Conservation (phyloP, 306 rosid species). For the Trifolium repens region DNA sequence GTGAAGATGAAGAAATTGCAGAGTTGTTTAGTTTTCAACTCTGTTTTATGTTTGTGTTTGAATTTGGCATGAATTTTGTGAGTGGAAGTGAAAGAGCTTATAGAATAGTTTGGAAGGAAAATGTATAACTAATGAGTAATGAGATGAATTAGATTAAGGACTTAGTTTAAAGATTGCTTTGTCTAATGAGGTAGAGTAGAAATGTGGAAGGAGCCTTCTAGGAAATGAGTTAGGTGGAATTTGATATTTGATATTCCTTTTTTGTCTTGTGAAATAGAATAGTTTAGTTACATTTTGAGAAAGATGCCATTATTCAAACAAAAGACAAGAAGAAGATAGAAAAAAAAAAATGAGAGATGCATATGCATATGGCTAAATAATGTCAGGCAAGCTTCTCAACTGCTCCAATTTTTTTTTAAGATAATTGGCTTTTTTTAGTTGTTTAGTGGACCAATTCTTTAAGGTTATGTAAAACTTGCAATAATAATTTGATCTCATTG, state of each 20-base stretch:
- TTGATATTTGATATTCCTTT: constrained; percentile 3
- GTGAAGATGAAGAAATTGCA: constrained; percentile 34
- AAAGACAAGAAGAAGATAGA: constrained; percentile 31
- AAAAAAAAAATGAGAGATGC: not conserved
- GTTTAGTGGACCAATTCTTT: constrained; percentile 22
- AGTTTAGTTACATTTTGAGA: constrained; percentile 18
- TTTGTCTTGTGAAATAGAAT: constrained; percentile 16
- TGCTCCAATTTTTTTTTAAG: not conserved
- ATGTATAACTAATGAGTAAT: not conserved
- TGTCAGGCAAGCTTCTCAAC: constrained; percentile 31
- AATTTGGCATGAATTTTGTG: constrained; percentile 39
- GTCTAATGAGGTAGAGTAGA: not conserved
- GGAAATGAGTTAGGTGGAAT: constrained; percentile 46
- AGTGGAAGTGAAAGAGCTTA: constrained; percentile 7
- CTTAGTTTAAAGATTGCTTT: constrained; percentile 36
- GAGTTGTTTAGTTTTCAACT: constrained; percentile 37
- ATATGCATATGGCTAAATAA: constrained; percentile 1
- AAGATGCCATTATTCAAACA: constrained; percentile 21
- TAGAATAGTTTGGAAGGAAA: constrained; percentile 44
- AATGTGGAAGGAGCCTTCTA: constrained; percentile 30
- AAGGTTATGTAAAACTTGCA: not conserved
- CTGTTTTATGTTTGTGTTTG: constrained; percentile 19
- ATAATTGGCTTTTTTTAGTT: constrained; percentile 2
- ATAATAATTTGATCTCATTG: constrained; percentile 2
- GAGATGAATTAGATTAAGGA: constrained; percentile 10